A percentile compares a stretch with the other conserved stretches of the same genome.
Evolutionary conservation across 257 asterid species (phyloP).

Genomic region (Eucommia ulmoides): DNA sequence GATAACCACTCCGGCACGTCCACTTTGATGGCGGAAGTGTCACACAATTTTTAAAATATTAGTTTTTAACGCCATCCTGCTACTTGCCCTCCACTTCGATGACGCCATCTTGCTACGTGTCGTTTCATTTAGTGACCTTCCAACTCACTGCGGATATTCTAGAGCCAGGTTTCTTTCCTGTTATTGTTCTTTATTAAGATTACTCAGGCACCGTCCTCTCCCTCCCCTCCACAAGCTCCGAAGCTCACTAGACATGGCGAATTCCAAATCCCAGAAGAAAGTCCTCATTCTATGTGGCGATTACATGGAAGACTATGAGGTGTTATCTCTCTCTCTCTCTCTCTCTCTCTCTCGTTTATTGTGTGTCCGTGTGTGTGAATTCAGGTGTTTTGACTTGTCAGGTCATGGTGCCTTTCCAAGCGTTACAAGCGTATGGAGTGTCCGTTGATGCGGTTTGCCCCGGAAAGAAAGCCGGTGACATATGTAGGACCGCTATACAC

Average conservation of each 20-base stretch:
- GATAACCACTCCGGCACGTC: constrained; percentile 14
- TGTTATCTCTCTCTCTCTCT: not conserved
- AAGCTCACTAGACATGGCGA: not conserved
- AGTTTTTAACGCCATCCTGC: too few species aligned
- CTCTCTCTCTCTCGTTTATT: constrained; percentile 5
- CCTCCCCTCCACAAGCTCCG: constrained; percentile 10
- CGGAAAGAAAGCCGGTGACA: constrained; percentile 82
- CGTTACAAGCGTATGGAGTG: constrained; percentile 74
- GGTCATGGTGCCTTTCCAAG: constrained; percentile 98
- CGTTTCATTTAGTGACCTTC: too few species aligned
- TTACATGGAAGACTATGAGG: constrained; percentile 91
- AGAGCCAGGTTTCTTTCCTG: too few species aligned
- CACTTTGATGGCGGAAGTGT: too few species aligned
- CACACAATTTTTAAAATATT: too few species aligned
- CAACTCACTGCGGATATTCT: too few species aligned
- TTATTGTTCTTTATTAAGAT: too few species aligned
- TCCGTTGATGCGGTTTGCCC: constrained; percentile 93
- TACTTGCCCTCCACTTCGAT: too few species aligned
- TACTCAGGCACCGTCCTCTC: too few species aligned
- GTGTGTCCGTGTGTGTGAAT: not conserved
- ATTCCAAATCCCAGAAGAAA: constrained; percentile 26
- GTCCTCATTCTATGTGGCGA: constrained; percentile 83
- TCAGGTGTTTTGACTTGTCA: constrained; percentile 8
- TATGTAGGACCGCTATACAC: constrained; percentile 79
- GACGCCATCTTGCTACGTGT: too few species aligned